Conservation (phyloP, 768 basidiomycete species). For the Boletus subparvulus region DNA sequence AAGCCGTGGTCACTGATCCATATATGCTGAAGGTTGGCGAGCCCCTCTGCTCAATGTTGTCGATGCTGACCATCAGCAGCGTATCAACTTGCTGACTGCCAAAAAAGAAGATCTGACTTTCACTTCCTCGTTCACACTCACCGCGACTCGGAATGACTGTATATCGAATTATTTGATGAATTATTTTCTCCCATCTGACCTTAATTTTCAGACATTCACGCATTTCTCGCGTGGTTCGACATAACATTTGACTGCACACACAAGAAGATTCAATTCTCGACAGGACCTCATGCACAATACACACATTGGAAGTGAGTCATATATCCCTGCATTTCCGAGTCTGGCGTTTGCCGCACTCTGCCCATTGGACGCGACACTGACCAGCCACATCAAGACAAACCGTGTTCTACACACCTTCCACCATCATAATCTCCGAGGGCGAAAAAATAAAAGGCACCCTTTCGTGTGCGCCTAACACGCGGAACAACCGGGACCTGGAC, state of each 20-base stretch:
- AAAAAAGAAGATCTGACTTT: conserved; percentile 96
- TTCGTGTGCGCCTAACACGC: conserved; percentile 81
- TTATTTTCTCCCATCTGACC: background rate
- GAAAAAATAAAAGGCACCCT: conserved; percentile 73
- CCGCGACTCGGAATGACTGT: conserved; percentile 91
- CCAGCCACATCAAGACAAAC: conserved; percentile 65
- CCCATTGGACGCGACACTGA: background rate
- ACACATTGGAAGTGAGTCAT: conserved; percentile 90
- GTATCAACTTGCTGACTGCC: conserved; percentile 86
- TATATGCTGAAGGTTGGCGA: conserved; percentile 75
- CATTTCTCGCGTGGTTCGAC: conserved; percentile 99
- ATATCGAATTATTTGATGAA: conserved; percentile 27
- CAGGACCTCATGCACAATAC: conserved; percentile 95
- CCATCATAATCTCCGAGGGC: conserved; percentile 65
- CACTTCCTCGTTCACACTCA: conserved; percentile 73
- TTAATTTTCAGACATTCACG: conserved; percentile 73
- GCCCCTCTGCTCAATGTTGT: background rate
- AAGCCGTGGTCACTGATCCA: conserved; percentile 92
- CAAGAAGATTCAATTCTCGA: conserved; percentile 94
- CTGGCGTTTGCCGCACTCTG: background rate
- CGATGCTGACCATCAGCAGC: conserved; percentile 42
- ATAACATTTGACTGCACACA: conserved; percentile 94
- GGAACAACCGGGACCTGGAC: conserved; percentile 95
- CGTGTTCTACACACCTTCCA: conserved; percentile 92
- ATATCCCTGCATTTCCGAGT: background rate